Evolutionary conservation across 495 filamentous ascomycete species (phyloP), one percentile per base, ranked within the genome.

Genomic region (Hyaloscypha variabilis): DNA sequence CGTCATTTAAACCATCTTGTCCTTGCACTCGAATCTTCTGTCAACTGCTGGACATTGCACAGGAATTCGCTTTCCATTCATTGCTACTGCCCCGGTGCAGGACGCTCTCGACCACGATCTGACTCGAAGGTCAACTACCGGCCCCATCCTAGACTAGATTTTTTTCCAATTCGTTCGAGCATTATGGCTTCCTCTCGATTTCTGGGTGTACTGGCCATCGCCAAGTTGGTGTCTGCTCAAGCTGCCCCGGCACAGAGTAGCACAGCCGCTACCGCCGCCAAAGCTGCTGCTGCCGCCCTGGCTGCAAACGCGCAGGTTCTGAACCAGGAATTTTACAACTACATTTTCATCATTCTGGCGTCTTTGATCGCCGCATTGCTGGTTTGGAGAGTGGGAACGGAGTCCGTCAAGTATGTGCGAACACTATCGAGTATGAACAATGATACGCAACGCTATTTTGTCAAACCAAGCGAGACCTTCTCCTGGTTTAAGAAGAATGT

Each of bases 401-500:
- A 84, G 19, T 80, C 90, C 31, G 81, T 89, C 61, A 83, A 81
- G 68, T 91, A 92, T 72, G 79, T 95, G 30, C 88, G 95, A 63
- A 89, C 89, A 26, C 82, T 97, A 66, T 79, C 87, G 23, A 89
- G 86, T 52, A 78, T 94, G 50, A 79, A 82, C 72, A 88, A 78
- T 86, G 93, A 84, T 73, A 86, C 73, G 73, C 91, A 78, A 71
- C 73, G 68, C 68, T 90, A 82, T 70, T 89, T 84, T 62, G 76
- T 80, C 8, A 71, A 68, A 3, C 74, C 82, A 3, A 78, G 79
- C 13, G 63, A 66, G 14, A 75, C 80, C 55, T 80, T 90, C 83
- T 88, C 85, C 82, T 73, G 83, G 79, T 75, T 96, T 58, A 97
- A 98, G 82, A 90, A 88, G 65, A 84, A 95, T 69, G 54, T 98